Base-by-base conservation (phyloP, 257 asterid species). In the Jacaranda copaia region DNA sequence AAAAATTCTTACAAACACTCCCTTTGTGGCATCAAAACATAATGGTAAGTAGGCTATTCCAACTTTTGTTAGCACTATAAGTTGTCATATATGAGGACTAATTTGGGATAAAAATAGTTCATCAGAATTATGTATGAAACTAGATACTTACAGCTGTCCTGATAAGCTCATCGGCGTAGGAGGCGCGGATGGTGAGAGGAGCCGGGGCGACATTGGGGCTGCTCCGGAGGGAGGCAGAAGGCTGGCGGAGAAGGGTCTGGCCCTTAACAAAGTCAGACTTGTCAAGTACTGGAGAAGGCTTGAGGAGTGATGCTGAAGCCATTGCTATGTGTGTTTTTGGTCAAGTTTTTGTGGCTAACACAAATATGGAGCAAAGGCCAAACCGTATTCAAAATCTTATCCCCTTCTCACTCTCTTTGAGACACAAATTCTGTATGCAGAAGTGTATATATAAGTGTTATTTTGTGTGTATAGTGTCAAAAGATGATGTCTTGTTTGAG, bases 301-400 rank as follows among this genome's bases (percentile, higher is more conserved):
- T 93, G 85, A 93, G 90, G 75, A 93, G 94, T 72, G 98, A 92
- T 43, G 97, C 93, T 55, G 97, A 87, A 75, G 97, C 98, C 98
- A 93, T 93, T 84, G 82, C 72, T 77, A 9, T 49, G 36, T 56
- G 38, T 62, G n/a, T 45, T 35, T 8, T 7, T 19, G 18, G 62
- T 68, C 12, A 32, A 77, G 72, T 15, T 12, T 48, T 58, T 42
- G 58, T 46, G 60, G 36, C 39, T 56, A 53, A 61, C 68, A 20
- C 48, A 75, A 56, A 70, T 19, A 66, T 25, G 68, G 66, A 70
- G 78, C 72, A 51, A 74, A 73, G 42, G 63, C 43, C 42, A 61
- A 79, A 66, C 40, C 53, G 78, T 55, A 11, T 62, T 70, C 39
- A n/a, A 60, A 82, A 85, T 83, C 96, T 89, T 90, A 84, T 91